Evolutionary conservation across 306 rosid genomes (phyloP), one percentile per base, ranked within the genome.

Genomic region (Gillenia trifoliata): DNA sequence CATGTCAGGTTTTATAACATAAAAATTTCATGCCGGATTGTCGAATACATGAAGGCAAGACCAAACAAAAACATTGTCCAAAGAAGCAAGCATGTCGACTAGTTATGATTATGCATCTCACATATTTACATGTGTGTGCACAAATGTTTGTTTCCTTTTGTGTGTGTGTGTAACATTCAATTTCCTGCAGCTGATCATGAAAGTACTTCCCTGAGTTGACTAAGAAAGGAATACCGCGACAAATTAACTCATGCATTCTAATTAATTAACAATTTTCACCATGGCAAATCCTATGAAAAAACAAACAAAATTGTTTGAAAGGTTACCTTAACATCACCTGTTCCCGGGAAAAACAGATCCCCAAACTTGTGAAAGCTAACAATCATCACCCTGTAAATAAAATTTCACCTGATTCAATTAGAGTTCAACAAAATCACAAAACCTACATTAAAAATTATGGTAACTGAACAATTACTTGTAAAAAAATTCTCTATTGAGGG

Each of bases 361-460:
- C 99, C 99, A 80, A 70, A 94, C 89, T 94, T 94, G 89, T 94
- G 99, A 85, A 91, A 94, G 72, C 99, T 94, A 74, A 94, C 96
- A 19, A 97, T 94, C 99, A 94, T 94, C 80, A 94, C 99, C 95
- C 99, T 94, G 93, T 71, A 81, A 88, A 40, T 68, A 64, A 80
- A 83, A 73, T 31, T 72, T 83, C 31, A 74, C 43, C 38, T 17
- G 56, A 78, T 40, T 83, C 72, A 73, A 75, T 36, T 30, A 23
- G 29, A 67, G 77, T 67, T 75, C 63, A 81, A 73, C 71, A 66
- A 73, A 59, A 77, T 41, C 56, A 70, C 7, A 25, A 47, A 45
- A 52, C 67, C 64, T 20, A 64, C 36, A 56, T 20, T 4, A 26
- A 74, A 38, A 77, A 16, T 25, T 64, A 60, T 28, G 23, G 16